phyloP scores from a whole-genome alignment of 768 basidiomycete species.

The Jaapia argillacea region DNA sequence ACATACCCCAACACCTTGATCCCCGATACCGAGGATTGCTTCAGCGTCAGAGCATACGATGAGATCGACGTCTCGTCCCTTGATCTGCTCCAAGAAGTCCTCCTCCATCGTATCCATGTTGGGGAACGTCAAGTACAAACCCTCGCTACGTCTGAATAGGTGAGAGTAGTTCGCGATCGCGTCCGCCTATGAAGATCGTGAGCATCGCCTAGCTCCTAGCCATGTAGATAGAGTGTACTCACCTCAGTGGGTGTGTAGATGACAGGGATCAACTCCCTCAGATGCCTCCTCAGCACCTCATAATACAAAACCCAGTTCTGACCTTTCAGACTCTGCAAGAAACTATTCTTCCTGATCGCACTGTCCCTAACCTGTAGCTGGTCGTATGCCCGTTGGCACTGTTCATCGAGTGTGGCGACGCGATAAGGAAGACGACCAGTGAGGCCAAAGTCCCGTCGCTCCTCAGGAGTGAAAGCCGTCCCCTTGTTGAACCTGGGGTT shows the following conservation, averaged over 20 bases:
- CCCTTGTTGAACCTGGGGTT: conserved; percentile 73
- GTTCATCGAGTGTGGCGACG: conserved; percentile 55
- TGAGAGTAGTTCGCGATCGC: conserved; percentile 82
- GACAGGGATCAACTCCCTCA: conserved; percentile 46
- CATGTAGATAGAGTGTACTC: conserved; percentile 18
- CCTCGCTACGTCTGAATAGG: conserved; percentile 71
- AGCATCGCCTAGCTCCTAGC: conserved; percentile 60
- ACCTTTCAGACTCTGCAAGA: conserved; percentile 64
- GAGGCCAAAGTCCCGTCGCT: conserved; percentile 65
- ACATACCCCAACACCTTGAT: conserved; percentile 64
- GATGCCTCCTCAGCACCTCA: conserved; percentile 34
- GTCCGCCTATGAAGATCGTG: conserved; percentile 45
- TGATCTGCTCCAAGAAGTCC: conserved; percentile 61
- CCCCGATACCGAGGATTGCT: conserved; percentile 73
- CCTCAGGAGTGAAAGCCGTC: conserved; percentile 58
- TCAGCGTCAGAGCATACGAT: conserved; percentile 81
- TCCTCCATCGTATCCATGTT: conserved; percentile 63
- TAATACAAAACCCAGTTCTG: conserved; percentile 84
- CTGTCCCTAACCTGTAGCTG: conserved; percentile 35
- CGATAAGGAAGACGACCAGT: conserved; percentile 22
- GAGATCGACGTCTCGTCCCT: conserved; percentile 55
- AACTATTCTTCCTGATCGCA: conserved; percentile 58
- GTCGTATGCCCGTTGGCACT: conserved; percentile 63
- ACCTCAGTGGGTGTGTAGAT: conserved; percentile 82
- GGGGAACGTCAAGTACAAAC: conserved; percentile 58